These are phyloP conservation scores for Soucietia sequanensis DNA, from an alignment of 805 yeast genomes.

Conservation along the genomic window DNA sequence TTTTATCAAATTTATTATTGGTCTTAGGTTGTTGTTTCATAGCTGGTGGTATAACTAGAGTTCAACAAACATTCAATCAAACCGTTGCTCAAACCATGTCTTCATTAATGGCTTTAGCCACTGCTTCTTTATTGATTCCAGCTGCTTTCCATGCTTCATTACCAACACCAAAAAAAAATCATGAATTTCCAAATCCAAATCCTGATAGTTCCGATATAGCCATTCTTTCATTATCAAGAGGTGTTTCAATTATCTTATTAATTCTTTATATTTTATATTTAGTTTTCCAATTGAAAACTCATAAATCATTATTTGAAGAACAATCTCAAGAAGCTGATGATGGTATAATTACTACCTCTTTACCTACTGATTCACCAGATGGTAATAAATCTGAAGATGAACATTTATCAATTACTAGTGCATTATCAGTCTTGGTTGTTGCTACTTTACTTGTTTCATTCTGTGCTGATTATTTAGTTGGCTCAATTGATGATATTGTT, in stretches of 20 bases:
- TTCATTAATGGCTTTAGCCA: slow-evolving; percentile 86
- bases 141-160: slow-evolving; percentile 92
- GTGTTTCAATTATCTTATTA: slow-evolving; percentile 78
- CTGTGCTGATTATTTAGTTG: slow-evolving; percentile 92
- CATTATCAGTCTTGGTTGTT: slow-evolving; percentile 54
- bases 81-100: slow-evolving; percentile 99
- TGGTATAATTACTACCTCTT: slow-evolving; percentile 31
- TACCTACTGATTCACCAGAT: slow-evolving; percentile 18
- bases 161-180: slow-evolving; percentile 43
- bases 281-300: slow-evolving; percentile 86
- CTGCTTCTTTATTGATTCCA: slow-evolving; percentile 86
- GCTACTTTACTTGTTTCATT: slow-evolving; percentile 80
- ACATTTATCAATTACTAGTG: slow-evolving; percentile 51
- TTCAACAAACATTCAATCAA: slow-evolving; percentile 87
- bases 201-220: slow-evolving; percentile 40
- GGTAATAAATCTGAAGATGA: slow-evolving; percentile 17
- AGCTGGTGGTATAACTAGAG: slow-evolving; percentile 85
- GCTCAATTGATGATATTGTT: slow-evolving; percentile 88
- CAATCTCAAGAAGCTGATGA: slow-evolving; percentile 32
- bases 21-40: slow-evolving; percentile 96
- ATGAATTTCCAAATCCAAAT: slow-evolving; percentile 34
- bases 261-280: slow-evolving; percentile 75
- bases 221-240: slow-evolving; percentile 77
- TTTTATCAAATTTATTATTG: slow-evolving; percentile 79
- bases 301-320: slow-evolving; percentile 70